Conservation (phyloP, 2,329 filamentous ascomycete genomes). For the Bimuria novae-zelandiae region DNA sequence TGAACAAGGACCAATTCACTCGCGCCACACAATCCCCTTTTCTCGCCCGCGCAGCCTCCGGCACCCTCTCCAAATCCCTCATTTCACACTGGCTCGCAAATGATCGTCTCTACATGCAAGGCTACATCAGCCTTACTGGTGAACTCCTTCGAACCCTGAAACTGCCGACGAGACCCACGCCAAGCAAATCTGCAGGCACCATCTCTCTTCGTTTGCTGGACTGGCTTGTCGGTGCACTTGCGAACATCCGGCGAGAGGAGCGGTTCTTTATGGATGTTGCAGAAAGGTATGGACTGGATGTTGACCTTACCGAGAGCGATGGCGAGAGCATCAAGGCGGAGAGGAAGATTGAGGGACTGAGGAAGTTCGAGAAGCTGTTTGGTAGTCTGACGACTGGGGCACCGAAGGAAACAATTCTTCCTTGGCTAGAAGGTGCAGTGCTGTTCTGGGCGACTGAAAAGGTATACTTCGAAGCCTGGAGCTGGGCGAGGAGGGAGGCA, state of each 20-base stretch:
- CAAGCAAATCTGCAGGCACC: slow-evolving; percentile 17
- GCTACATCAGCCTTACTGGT: slow-evolving; percentile 35
- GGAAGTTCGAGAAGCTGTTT: slow-evolving; percentile 37
- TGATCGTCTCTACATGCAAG: slow-evolving; percentile 39
- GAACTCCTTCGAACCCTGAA: slow-evolving; percentile 26
- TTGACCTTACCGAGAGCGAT: slow-evolving; percentile 15
- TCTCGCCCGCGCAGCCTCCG: slow-evolving; percentile 35
- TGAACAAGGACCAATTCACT: slow-evolving; percentile 32
- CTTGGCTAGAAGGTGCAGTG: slow-evolving; percentile 40
- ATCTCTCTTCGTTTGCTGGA: slow-evolving; percentile 31
- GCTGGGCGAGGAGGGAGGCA: slow-evolving; percentile 34
- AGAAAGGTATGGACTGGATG: slow-evolving; percentile 29
- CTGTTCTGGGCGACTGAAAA: slow-evolving; percentile 43
- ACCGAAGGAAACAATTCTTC: slow-evolving; percentile 14
- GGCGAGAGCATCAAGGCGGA: slow-evolving; percentile 12
- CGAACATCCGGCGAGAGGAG: slow-evolving; percentile 40
- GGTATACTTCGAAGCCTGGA: slow-evolving; percentile 42
- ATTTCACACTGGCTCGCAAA: slow-evolving; percentile 43
- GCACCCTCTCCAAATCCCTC: slow-evolving; percentile 33
- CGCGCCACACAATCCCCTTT: slow-evolving; percentile 38
- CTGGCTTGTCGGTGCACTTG: slow-evolving; percentile 38
- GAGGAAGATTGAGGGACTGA: slow-evolving; percentile 33
- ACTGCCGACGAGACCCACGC: slow-evolving; percentile 17
- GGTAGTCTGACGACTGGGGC: slow-evolving; percentile 15
- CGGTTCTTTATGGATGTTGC: slow-evolving; percentile 39